Base-by-base conservation (phyloP, 495 filamentous ascomycete species). In the Penicillium manginii region DNA sequence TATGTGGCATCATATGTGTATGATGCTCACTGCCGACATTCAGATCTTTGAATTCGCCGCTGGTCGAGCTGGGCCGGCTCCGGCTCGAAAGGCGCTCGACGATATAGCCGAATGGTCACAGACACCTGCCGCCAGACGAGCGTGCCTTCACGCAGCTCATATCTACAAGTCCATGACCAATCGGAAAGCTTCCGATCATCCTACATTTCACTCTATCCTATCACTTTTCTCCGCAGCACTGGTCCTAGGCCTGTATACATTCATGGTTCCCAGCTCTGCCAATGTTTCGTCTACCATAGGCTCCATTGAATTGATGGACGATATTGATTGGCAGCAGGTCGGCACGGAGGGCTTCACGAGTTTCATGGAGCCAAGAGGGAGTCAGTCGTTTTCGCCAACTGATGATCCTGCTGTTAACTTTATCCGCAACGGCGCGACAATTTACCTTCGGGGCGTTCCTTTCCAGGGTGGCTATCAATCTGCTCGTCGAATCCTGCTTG, bases 1-100 rank as follows among this genome's bases (percentile, higher is more conserved):
- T 32, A 71, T 78, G 58, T 83, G 81, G 81, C 81, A 83, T 54
- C 73, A 79, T 45, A 79, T 81, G 64, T 81, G 79, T 57, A 81
- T 83, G 75, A 79, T 73, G 61, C 70, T 83, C 12, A 77, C 77
- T 1, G 76, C 79, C 9, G 80, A 83, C 53, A 73, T 78, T 11
- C 79, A 81, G 47, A 77, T 78, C 31, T 83, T 83, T 58, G 78
- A 82, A 23, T 58, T 79, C 1, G 81, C 79, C 0, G 79, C 81
- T 23, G 81, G 80, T 23, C 76, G 79, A 33, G 64, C 74, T 4
- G 81, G 79, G 4, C 72, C 81, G 1, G 58, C 10, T 3, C 73
- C 78, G 10, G 81, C 79, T 12, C 71, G 69, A 9, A 76, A 78
- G 35, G 80, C 81, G 2, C 68, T 83, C 1, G 73, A 80, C 48